Conservation (phyloP, 495 filamentous ascomycete species). For the Xanthoparmelia taractica region DNA sequence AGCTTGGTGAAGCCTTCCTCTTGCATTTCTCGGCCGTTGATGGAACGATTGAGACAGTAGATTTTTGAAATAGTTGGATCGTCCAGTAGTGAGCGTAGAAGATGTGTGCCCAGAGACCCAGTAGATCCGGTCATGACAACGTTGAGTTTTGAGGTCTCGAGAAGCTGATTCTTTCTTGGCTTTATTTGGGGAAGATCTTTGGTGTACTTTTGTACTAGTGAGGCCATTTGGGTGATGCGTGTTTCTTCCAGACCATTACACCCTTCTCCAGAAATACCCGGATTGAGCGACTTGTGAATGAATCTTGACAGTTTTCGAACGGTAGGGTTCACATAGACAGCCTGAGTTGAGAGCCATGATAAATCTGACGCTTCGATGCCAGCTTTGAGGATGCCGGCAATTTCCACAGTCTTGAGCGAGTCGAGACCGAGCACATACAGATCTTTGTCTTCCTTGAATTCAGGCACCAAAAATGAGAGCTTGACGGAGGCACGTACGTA, state of each 20-base stretch:
- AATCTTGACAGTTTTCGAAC: constrained; percentile 8
- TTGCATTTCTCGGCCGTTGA: constrained; percentile 35
- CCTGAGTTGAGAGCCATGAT: constrained; percentile 15
- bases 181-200: neutral
- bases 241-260: neutral
- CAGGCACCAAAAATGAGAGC: neutral
- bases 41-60: constrained; percentile 32
- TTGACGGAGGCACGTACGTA: constrained; percentile 8
- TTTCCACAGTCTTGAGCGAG: constrained; percentile 19
- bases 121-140: constrained; percentile 38
- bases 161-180: neutral
- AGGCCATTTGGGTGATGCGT: constrained; percentile 7
- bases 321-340: constrained; percentile 19
- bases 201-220: constrained; percentile 14
- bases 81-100: constrained; percentile 29
- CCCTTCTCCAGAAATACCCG: neutral
- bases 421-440: constrained; percentile 21
- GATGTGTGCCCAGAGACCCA: constrained; percentile 32
- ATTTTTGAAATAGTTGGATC: constrained; percentile 27
- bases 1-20: neutral
- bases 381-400: constrained; percentile 14
- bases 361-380: neutral
- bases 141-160: constrained; percentile 10
- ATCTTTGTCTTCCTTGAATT: constrained; percentile 10
- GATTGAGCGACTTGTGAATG: constrained; percentile 16